Conservation (phyloP, 1,284 basidiomycete genomes). For the Ustanciosporium gigantosporum region DNA sequence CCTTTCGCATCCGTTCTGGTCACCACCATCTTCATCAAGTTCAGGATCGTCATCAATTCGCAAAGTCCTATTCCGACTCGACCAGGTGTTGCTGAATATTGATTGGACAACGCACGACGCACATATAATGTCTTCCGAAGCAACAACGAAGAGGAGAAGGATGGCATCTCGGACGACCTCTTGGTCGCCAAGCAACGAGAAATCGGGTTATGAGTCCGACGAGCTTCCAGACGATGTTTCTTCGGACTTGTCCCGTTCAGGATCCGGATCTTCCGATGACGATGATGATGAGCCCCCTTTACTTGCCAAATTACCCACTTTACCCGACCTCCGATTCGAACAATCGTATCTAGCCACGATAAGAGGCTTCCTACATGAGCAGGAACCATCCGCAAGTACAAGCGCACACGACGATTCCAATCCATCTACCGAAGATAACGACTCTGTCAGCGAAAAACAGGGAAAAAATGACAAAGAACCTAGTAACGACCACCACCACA, state of each 20-base stretch:
- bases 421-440: not conserved
- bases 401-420: slow-evolving; percentile 1
- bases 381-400: no score
- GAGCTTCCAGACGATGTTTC: slow-evolving; percentile 1
- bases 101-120: no score
- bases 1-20: no score
- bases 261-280: slow-evolving; percentile 6
- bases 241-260: not conserved
- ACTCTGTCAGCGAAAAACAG: not conserved
- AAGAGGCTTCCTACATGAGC: slow-evolving; percentile 42
- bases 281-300: not conserved
- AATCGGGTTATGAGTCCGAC: no score
- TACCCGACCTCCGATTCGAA: slow-evolving; percentile 54
- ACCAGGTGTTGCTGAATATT: no score
- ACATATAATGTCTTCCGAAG: no score
- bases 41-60: no score
- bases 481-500: slow-evolving; percentile 15
- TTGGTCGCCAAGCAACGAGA: no score
- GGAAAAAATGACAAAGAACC: slow-evolving; percentile 3
- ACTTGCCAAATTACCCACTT: slow-evolving; percentile 10
- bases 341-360: slow-evolving; percentile 51
- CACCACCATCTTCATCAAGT: no score
- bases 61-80: no score
- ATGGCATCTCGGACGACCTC: no score
- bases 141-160: no score